These are phyloP conservation scores for Gyromitra esculenta DNA, from an alignment of 2,329 filamentous ascomycete genomes.

Conservation along the genomic window DNA sequence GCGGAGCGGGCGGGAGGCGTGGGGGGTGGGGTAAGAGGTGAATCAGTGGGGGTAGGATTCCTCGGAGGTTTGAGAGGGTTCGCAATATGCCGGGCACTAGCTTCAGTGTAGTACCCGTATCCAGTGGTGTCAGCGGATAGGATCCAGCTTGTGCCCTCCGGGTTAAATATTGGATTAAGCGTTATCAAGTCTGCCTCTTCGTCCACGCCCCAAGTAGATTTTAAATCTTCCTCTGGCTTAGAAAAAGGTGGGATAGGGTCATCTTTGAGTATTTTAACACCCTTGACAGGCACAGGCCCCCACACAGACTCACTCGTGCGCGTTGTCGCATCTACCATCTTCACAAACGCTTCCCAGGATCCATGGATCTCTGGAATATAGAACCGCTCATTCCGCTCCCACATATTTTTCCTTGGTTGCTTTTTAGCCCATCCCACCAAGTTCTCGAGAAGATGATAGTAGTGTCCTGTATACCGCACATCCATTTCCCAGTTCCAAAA, in stretches of 20 bases:
- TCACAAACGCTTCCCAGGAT: constrained; percentile 80
- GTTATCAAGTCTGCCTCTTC: constrained; percentile 93
- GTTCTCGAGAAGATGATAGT: constrained; percentile 77
- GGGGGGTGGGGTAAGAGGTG: constrained; percentile 59
- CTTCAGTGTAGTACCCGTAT: constrained; percentile 62
- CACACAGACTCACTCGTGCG: constrained; percentile 74
- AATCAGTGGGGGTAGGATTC: constrained; percentile 68
- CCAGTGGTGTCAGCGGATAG: constrained; percentile 85
- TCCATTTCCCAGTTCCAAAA: constrained; percentile 99
- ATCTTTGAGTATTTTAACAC: constrained; percentile 74
- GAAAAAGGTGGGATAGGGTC: constrained; percentile 79
- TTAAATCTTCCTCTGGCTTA: constrained; percentile 79
- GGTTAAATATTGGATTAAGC: constrained; percentile 91
- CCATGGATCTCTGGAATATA: constrained; percentile 81
- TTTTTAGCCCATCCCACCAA: constrained; percentile 74
- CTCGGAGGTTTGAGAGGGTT: constrained; percentile 31
- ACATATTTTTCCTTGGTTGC: constrained; percentile 81
- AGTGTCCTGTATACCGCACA: constrained; percentile 87
- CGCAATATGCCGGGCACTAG: constrained; percentile 13
- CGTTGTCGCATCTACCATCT: constrained; percentile 68
- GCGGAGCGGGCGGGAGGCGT: neutral
- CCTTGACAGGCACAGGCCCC: constrained; percentile 72
- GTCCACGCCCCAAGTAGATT: constrained; percentile 80
- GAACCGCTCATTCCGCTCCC: constrained; percentile 81
- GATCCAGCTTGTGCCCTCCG: constrained; percentile 84